Conservation (phyloP, 768 basidiomycete species). For the Leccinum ochraceum region DNA sequence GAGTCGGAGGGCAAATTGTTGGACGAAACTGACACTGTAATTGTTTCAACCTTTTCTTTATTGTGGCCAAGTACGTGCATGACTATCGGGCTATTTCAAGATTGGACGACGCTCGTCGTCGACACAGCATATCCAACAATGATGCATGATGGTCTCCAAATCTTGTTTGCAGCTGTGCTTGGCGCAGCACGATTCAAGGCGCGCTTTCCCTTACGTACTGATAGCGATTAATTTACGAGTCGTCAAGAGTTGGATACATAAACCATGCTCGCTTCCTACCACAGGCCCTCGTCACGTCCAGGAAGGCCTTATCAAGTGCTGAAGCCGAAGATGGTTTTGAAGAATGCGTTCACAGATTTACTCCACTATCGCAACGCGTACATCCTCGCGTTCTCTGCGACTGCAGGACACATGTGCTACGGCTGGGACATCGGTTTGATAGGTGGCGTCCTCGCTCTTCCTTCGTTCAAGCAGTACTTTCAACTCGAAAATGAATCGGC, state of each 20-base stretch:
- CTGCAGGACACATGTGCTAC: slow-evolving; percentile 37
- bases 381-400: slow-evolving; percentile 35
- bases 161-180: not conserved
- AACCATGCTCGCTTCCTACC: not conserved
- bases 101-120: not conserved
- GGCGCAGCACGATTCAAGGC: not conserved
- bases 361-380: slow-evolving; percentile 37
- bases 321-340: slow-evolving; percentile 22
- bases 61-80: no score
- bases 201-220: not conserved
- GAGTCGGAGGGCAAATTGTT: not conserved
- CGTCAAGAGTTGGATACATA: not conserved
- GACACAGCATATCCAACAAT: not conserved
- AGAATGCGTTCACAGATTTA: slow-evolving; percentile 22
- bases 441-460: slow-evolving; percentile 37
- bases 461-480: slow-evolving; percentile 39
- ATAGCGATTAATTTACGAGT: not conserved
- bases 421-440: slow-evolving; percentile 42
- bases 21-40: not conserved
- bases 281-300: no score
- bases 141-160: not conserved
- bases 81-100: not conserved
- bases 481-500: slow-evolving; percentile 30
- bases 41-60: not conserved
- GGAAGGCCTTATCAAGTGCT: not conserved